A percentile compares a stretch with the other conserved stretches of the same genome.
Conservation (phyloP, 345 rosid species). For the Rhodamnia rubescens region DNA sequence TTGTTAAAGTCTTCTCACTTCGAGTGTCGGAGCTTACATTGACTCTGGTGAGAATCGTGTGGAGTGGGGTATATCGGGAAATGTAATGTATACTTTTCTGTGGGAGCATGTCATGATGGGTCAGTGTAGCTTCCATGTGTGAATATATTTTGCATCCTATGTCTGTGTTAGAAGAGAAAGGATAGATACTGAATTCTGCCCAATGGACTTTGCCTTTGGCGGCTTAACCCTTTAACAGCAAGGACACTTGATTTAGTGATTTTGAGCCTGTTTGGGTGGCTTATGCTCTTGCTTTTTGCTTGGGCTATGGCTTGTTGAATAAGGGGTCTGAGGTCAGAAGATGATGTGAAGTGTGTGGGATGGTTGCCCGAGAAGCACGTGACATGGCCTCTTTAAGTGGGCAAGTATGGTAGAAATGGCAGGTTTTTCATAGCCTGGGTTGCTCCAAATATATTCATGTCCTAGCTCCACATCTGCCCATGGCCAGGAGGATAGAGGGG, state of each 20-base stretch:
- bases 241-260: background rate
- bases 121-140: background rate
- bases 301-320: background rate
- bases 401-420: background rate
- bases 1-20: background rate
- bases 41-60: background rate
- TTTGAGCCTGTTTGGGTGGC: background rate
- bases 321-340: background rate
- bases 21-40: background rate
- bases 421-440: background rate
- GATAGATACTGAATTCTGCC: background rate
- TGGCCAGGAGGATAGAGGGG: background rate
- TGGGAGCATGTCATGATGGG: background rate
- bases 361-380: background rate
- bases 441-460: background rate
- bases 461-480: background rate
- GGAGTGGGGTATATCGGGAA: background rate
- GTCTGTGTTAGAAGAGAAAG: background rate
- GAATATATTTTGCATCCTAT: background rate
- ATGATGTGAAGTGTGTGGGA: background rate
- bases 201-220: background rate
- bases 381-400: background rate
- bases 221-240: background rate
- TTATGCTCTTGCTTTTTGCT: background rate
- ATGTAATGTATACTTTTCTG: background rate